These are phyloP conservation scores for Vanderwaltozyma yarrowii DNA, from an alignment of 805 yeast species.

Conservation along the genomic window DNA sequence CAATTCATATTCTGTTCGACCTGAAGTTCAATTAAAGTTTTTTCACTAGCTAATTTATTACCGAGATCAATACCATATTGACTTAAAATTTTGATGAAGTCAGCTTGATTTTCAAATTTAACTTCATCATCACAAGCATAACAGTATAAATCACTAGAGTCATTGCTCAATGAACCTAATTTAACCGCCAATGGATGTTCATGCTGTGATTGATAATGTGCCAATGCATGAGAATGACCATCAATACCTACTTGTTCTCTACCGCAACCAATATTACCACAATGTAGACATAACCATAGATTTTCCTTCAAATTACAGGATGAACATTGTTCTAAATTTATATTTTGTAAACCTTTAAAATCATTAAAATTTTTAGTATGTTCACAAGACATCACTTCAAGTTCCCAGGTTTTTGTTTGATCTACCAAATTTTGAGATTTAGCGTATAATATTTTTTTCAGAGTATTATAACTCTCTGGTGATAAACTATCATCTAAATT, in stretches of 20 bases:
- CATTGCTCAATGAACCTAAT: conserved; percentile 74
- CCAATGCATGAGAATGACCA: conserved; percentile 88
- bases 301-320: conserved; percentile 62
- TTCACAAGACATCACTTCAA: conserved; percentile 68
- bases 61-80: conserved; percentile 60
- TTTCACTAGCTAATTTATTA: conserved; percentile 61
- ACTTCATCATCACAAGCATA: conserved; percentile 86
- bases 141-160: conserved; percentile 74
- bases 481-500: conserved; percentile 3
- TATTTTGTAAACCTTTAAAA: conserved; percentile 10
- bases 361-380: conserved; percentile 49
- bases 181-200: conserved; percentile 82
- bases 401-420: conserved; percentile 87
- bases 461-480: conserved; percentile 5
- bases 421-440: conserved; percentile 28
- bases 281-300: conserved; percentile 83
- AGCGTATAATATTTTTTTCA: conserved; percentile 18
- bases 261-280: conserved; percentile 94
- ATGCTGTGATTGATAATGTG: conserved; percentile 44
- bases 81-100: conserved; percentile 29
- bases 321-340: conserved; percentile 36
- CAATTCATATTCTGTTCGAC: conserved; percentile 87
- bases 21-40: conserved; percentile 78
- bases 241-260: conserved; percentile 86
- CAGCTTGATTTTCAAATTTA: conserved; percentile 36